Evolutionary conservation across 805 yeast species (phyloP).

Genomic region (Suhomyces sp.): DNA sequence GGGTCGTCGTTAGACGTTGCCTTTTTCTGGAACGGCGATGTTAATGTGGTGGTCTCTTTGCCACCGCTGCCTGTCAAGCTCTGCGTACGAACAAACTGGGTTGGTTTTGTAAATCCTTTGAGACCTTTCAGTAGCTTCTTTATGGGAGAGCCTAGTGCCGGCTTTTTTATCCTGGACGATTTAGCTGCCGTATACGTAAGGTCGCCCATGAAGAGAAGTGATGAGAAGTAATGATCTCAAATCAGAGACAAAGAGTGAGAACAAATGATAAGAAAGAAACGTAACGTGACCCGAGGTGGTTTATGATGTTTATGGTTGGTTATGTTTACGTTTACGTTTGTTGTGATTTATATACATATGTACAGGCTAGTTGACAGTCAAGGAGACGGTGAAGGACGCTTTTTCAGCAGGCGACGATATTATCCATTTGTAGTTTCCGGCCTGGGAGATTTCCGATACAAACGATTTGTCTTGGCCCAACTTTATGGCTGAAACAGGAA

Average conservation of each 20-base stretch:
- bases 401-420: conserved; percentile 28
- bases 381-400: conserved; percentile 13
- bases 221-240: no score
- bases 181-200: conserved; percentile 39
- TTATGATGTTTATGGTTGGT: no score
- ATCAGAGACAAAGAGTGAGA: not conserved
- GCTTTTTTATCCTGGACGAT: conserved; percentile 30
- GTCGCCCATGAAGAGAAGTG: conserved; percentile 9
- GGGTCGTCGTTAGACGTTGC: not conserved
- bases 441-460: conserved; percentile 16
- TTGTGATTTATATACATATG: conserved; percentile 1
- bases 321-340: no score
- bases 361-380: conserved; percentile 12
- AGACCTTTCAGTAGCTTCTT: conserved; percentile 23
- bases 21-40: not conserved
- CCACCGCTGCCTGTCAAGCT: not conserved
- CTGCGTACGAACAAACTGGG: conserved; percentile 2
- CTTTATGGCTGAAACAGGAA: conserved; percentile 24
- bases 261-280: not conserved
- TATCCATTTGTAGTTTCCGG: conserved; percentile 27
- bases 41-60: not conserved
- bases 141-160: conserved; percentile 21
- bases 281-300: no score
- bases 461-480: conserved; percentile 11
- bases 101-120: conserved; percentile 11